These are phyloP conservation scores for Coemansia sp. DNA, from an alignment of 192 early-diverging fungal species.

Conservation along the genomic window DNA sequence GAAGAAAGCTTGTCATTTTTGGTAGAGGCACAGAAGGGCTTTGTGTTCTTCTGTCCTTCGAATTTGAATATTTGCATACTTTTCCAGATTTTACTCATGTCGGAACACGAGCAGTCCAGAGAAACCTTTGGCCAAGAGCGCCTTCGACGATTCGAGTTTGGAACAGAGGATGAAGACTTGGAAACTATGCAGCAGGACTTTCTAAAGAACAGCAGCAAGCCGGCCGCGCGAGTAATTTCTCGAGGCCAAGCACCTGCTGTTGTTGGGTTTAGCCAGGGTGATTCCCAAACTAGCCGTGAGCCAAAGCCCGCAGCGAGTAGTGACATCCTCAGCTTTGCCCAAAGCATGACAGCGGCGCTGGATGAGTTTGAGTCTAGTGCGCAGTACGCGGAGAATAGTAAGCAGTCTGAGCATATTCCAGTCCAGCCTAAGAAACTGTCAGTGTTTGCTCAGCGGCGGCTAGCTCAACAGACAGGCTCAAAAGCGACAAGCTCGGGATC, in stretches of 20 bases:
- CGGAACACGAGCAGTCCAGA: neutral
- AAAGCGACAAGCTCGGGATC: neutral
- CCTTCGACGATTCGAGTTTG: conserved; percentile 23
- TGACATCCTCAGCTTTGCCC: conserved; percentile 34
- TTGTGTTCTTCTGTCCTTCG: no score
- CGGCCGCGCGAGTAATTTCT: conserved; percentile 48
- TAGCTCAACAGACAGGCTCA: conserved; percentile 30
- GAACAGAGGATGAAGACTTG: conserved; percentile 40
- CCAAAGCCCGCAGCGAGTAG: neutral
- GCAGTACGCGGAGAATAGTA: neutral
- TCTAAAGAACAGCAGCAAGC: conserved; percentile 33
- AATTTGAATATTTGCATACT: neutral
- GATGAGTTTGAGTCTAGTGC: conserved; percentile 46
- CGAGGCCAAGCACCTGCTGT: conserved; percentile 18
- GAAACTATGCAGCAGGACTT: conserved; percentile 50
- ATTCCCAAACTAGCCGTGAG: neutral
- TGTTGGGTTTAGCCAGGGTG: neutral
- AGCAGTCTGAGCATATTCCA: neutral
- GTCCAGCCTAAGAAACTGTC: conserved; percentile 34
- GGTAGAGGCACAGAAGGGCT: no score
- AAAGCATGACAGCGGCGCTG: conserved; percentile 37
- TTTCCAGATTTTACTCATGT: neutral
- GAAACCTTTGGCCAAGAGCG: conserved; percentile 1
- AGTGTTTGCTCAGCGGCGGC: conserved; percentile 57
- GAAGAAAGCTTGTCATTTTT: no score